Percentiles rank a stretch among this genome's conserved stretches.
These are phyloP conservation scores for Hypomyces perniciosus DNA, from an alignment of 2,329 filamentous ascomycete genomes.

Conservation along the genomic window DNA sequence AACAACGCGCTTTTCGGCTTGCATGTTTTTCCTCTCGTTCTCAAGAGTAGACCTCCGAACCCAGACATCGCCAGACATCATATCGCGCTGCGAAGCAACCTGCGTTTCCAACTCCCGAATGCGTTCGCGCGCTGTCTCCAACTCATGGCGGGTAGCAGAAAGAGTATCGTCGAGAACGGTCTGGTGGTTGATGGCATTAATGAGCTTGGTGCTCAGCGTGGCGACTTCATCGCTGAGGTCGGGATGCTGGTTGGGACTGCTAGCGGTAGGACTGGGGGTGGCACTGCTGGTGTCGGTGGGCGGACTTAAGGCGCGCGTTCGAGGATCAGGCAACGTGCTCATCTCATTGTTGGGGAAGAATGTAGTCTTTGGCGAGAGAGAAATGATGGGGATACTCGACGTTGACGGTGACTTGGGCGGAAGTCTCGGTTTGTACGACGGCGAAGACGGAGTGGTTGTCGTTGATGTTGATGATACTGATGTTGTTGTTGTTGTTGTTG, in stretches of 20 bases:
- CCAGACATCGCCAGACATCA: conserved; percentile 68
- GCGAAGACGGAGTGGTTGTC: conserved; percentile 26
- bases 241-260: conserved; percentile 40
- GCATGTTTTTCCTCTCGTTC: conserved; percentile 57
- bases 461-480: too few relatives aligned
- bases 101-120: conserved; percentile 61
- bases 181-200: conserved; percentile 96
- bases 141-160: conserved; percentile 73
- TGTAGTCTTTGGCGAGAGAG: conserved; percentile 30
- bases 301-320: conserved; percentile 47
- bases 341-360: conserved; percentile 53
- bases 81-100: conserved; percentile 63
- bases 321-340: conserved; percentile 63
- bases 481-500: too few relatives aligned
- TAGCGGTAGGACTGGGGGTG: neutral
- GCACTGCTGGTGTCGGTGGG: conserved; percentile 28
- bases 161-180: conserved; percentile 86
- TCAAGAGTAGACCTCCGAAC: conserved; percentile 71
- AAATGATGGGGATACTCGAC: conserved; percentile 34
- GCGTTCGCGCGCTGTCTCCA: conserved; percentile 64
- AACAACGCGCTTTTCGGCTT: conserved; percentile 54
- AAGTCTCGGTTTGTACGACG: conserved; percentile 33
- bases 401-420: conserved; percentile 32
- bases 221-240: conserved; percentile 71
- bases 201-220: conserved; percentile 86